Conservation (phyloP, 2,329 filamentous ascomycete genomes). For the Amylocarpus encephaloides region DNA sequence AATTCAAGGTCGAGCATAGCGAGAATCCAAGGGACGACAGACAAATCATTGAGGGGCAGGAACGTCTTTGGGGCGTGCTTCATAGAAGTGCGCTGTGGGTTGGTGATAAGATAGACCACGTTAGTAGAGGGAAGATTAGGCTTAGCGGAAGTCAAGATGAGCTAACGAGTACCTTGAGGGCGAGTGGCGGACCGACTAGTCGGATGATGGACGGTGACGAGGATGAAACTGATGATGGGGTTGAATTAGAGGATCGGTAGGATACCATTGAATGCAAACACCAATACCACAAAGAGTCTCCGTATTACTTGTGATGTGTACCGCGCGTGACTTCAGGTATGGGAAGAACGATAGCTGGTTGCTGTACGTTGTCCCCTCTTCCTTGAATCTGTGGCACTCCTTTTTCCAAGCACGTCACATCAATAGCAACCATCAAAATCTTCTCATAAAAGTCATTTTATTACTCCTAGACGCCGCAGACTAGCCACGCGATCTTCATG, state of each 20-base stretch:
- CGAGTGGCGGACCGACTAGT: constrained; percentile 23
- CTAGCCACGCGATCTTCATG: too few relatives aligned
- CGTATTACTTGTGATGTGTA: background rate
- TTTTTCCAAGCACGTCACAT: too few relatives aligned
- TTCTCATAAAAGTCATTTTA: too few relatives aligned
- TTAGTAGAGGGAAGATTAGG: constrained; percentile 51
- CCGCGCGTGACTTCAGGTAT: too few relatives aligned
- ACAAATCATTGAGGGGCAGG: constrained; percentile 49
- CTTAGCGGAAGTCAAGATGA: constrained; percentile 33
- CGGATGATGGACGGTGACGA: constrained; percentile 47
- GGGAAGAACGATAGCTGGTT: too few relatives aligned
- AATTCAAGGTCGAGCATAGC: constrained; percentile 89
- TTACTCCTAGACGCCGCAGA: too few relatives aligned
- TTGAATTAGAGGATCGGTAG: constrained; percentile 37
- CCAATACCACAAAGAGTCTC: background rate
- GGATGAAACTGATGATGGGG: constrained; percentile 39
- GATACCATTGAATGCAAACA: background rate
- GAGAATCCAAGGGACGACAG: constrained; percentile 62
- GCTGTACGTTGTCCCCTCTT: too few relatives aligned
- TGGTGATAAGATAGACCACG: constrained; percentile 45
- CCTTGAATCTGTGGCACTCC: too few relatives aligned
- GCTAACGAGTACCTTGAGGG: constrained; percentile 32
- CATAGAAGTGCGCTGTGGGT: constrained; percentile 51
- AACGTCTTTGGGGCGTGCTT: constrained; percentile 58
- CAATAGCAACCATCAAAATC: too few relatives aligned